phyloP scores from a whole-genome alignment of 2,329 filamentous ascomycete genomes.

The Venturia effusa region DNA sequence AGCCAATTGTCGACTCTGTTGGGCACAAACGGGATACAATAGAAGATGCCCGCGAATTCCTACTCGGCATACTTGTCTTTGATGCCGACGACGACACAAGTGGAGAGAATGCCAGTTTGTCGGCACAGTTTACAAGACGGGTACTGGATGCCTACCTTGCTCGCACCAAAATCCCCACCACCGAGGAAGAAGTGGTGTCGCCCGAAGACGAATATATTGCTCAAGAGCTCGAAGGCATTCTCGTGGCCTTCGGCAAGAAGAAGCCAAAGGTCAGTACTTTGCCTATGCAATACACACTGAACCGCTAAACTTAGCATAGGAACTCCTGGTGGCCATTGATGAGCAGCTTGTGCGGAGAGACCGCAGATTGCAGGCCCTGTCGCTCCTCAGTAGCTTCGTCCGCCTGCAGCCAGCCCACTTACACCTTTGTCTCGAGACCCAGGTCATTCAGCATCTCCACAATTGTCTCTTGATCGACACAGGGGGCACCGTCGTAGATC shows the following conservation, averaged over 20 bases:
- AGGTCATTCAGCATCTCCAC: slow-evolving; percentile 59
- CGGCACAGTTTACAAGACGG: slow-evolving; percentile 44
- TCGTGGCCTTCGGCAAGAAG: slow-evolving; percentile 50
- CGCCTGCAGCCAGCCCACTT: slow-evolving; percentile 70
- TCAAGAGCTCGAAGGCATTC: slow-evolving; percentile 41
- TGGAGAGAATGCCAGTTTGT: slow-evolving; percentile 33
- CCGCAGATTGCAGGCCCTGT: slow-evolving; percentile 52
- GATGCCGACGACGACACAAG: slow-evolving; percentile 47
- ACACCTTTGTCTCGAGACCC: slow-evolving; percentile 60
- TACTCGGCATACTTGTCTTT: slow-evolving; percentile 53
- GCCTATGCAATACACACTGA: slow-evolving; percentile 6
- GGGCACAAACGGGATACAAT: slow-evolving; percentile 53
- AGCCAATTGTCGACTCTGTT: slow-evolving; percentile 45
- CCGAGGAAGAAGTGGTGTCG: slow-evolving; percentile 27
- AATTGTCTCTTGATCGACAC: slow-evolving; percentile 67
- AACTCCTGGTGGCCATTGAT: slow-evolving; percentile 56
- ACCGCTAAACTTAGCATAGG: slow-evolving; percentile 28
- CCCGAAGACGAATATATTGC: slow-evolving; percentile 36
- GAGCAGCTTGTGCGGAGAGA: slow-evolving; percentile 53
- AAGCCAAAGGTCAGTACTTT: slow-evolving; percentile 46
- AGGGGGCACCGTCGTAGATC: slow-evolving; percentile 64
- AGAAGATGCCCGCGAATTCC: slow-evolving; percentile 51
- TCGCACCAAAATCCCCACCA: slow-evolving; percentile 28
- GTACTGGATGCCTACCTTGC: slow-evolving; percentile 33
- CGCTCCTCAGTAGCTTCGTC: slow-evolving; percentile 62